phyloP scores from a whole-genome alignment of 2,329 filamentous ascomycete genomes.

The Emydomyces testavorans region DNA sequence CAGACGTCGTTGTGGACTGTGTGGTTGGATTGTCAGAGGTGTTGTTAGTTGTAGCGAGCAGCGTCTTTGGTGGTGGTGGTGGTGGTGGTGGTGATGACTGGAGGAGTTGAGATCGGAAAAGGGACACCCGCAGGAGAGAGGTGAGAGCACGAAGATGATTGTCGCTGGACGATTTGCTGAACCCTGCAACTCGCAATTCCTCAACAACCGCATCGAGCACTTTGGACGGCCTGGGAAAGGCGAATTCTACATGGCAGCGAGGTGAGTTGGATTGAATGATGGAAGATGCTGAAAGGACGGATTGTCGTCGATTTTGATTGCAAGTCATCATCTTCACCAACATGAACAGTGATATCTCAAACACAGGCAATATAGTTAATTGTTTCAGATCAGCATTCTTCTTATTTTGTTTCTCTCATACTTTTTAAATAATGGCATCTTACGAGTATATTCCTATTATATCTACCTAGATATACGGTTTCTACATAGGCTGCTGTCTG shows the following conservation, averaged over 20 bases:
- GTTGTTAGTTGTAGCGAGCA: neutral
- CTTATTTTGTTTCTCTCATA: neutral
- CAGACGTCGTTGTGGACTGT: neutral
- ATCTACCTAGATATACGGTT: neutral
- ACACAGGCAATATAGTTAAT: constrained; percentile 1
- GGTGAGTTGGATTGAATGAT: neutral
- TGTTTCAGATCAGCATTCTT: constrained; percentile 6
- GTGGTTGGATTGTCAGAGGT: neutral
- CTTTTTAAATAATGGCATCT: neutral
- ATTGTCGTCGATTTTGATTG: constrained; percentile 1
- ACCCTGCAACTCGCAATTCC: constrained; percentile 11
- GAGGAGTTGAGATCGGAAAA: constrained; percentile 8
- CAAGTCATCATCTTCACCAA: constrained; percentile 7
- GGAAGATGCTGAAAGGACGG: constrained; percentile 3
- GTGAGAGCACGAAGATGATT: constrained; percentile 6
- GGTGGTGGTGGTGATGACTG: constrained; percentile 2
- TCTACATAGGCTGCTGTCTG: constrained; percentile 4
- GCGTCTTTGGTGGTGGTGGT: neutral
- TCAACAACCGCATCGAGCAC: constrained; percentile 17
- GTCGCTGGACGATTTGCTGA: constrained; percentile 2
- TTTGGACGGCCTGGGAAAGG: constrained; percentile 12
- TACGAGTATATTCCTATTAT: neutral
- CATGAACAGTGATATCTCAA: neutral
- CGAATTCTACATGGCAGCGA: constrained; percentile 11
- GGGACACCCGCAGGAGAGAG: constrained; percentile 9